Evolutionary conservation across 2,329 filamentous ascomycete species (phyloP), one percentile per base, ranked within the genome.

Genomic region (Fusarium domesticum): DNA sequence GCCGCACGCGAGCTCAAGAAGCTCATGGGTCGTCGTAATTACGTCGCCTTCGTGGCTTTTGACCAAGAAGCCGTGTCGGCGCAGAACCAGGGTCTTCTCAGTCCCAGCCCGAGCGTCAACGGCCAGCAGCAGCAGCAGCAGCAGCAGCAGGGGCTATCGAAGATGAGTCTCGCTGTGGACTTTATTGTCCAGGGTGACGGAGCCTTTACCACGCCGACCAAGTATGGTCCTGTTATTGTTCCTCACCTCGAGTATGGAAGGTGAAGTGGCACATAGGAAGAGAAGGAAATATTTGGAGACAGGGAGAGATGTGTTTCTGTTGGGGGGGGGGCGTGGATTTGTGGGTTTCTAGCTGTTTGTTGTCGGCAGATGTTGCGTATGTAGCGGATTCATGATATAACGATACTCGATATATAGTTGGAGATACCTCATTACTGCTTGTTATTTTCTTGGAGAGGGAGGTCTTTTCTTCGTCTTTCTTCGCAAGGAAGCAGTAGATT

Each of bases 111-210:
- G 4, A 68, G 66, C 50, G 61, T 62, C 34, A 58, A 54, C 30
- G 53, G 55, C 30, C 59, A 68, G 36, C 62, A 69, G 57, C 67
- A 73, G 42, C 67, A 73, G 42, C n/a, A n/a, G 30, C 59, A 68
- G 36, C 62, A 69, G 57, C 67, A 73, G 42, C 67, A 73, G 42
- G 72, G 80, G 3, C 58, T 83, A 44, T 75, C 72, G 43, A 87
- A 84, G 71, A 65, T 98, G 59, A 96, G 89, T 68, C 71, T 98
- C 35, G 93, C 92, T 1, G 88, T 95, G 2, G 93, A 98, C 67
- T 98, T 96, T 65, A 89, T 98, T 67, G 92, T 98, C 17, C 93
- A 98, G 69, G 90, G 88, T 1, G 92, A 96, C 57, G 87, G 87
- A 1, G 80, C 82, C 1, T 92, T 86, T 66, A 86, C 81, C 31